phyloP scores from a whole-genome alignment of 1,284 basidiomycete species.

The Ustilago cynodontis region DNA sequence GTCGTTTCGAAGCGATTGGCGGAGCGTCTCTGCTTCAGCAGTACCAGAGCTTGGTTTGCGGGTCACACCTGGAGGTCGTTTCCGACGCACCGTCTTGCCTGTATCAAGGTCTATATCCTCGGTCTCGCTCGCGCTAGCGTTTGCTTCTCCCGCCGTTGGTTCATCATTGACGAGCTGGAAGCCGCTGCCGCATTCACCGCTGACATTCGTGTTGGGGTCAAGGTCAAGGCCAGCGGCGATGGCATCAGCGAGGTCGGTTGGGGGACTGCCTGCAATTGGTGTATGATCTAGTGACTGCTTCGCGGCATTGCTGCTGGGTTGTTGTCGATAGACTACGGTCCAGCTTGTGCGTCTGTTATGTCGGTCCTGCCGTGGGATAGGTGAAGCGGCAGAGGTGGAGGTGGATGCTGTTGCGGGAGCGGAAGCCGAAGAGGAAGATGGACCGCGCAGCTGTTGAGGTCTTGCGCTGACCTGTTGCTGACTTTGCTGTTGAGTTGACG shows the following conservation, averaged over 20 bases:
- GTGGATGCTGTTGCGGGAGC: slow-evolving; percentile 5
- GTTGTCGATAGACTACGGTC: slow-evolving; percentile 51
- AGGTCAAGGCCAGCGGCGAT: slow-evolving; percentile 31
- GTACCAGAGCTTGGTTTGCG: slow-evolving; percentile 37
- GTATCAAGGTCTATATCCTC: slow-evolving; percentile 45
- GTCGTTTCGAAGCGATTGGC: slow-evolving; percentile 32
- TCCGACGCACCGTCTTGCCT: slow-evolving; percentile 34
- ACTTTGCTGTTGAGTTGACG: slow-evolving; percentile 22
- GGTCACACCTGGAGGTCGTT: slow-evolving; percentile 13
- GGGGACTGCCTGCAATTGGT: slow-evolving; percentile 50
- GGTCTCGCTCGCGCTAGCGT: slow-evolving; percentile 31
- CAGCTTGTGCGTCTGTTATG: slow-evolving; percentile 41
- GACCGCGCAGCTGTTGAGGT: slow-evolving; percentile 19
- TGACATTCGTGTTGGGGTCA: slow-evolving; percentile 7
- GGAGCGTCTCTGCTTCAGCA: slow-evolving; percentile 37
- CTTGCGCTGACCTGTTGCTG: slow-evolving; percentile 10
- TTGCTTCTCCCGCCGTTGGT: background rate
- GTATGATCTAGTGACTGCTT: slow-evolving; percentile 36
- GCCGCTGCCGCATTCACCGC: slow-evolving; percentile 20
- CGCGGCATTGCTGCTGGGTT: background rate
- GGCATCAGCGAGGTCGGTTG: slow-evolving; percentile 42
- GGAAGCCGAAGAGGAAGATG: slow-evolving; percentile 27
- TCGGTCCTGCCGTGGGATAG: slow-evolving; percentile 9
- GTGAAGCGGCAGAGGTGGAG: slow-evolving; percentile 5
- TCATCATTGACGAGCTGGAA: slow-evolving; percentile 48